A percentile compares a stretch with the other conserved stretches of the same genome.
These are phyloP conservation scores for Euptelea pleiosperma DNA, from an alignment of 164 flowering plant genomes.

Conservation along the genomic window DNA sequence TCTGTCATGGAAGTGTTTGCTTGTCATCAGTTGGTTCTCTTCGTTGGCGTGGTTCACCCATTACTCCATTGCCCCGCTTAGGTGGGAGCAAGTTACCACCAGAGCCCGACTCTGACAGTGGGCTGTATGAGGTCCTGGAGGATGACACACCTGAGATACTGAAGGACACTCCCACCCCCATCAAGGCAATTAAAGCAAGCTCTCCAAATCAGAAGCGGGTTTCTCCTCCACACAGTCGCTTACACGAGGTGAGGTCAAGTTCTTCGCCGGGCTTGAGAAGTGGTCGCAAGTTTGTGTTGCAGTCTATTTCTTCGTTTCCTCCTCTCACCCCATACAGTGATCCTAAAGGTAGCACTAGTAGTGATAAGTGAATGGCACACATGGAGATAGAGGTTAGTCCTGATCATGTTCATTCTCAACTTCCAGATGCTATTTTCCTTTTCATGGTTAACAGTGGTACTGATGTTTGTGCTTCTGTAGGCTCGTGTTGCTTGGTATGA, in stretches of 20 bases:
- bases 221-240: slow-evolving; percentile 54
- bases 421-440: background rate
- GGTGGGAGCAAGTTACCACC: slow-evolving; percentile 20
- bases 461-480: too few relatives aligned
- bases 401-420: background rate
- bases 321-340: slow-evolving; percentile 61
- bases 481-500: too few relatives aligned
- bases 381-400: background rate
- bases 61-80: slow-evolving; percentile 34
- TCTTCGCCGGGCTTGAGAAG: slow-evolving; percentile 47
- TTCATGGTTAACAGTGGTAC: too few relatives aligned
- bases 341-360: slow-evolving; percentile 27
- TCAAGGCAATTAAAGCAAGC: slow-evolving; percentile 44
- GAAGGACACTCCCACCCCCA: slow-evolving; percentile 39
- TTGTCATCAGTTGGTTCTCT: slow-evolving; percentile 28
- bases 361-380: slow-evolving; percentile 16
- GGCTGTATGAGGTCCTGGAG: slow-evolving; percentile 24
- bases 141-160: slow-evolving; percentile 63
- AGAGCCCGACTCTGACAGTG: slow-evolving; percentile 27
- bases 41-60: slow-evolving; percentile 43
- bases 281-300: slow-evolving; percentile 68
- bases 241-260: slow-evolving; percentile 36
- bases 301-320: slow-evolving; percentile 62
- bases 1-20: slow-evolving; percentile 18
- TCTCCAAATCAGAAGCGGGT: slow-evolving; percentile 73